phyloP scores from a whole-genome alignment of 331 rosid genomes.

The Quercus lobata region DNA sequence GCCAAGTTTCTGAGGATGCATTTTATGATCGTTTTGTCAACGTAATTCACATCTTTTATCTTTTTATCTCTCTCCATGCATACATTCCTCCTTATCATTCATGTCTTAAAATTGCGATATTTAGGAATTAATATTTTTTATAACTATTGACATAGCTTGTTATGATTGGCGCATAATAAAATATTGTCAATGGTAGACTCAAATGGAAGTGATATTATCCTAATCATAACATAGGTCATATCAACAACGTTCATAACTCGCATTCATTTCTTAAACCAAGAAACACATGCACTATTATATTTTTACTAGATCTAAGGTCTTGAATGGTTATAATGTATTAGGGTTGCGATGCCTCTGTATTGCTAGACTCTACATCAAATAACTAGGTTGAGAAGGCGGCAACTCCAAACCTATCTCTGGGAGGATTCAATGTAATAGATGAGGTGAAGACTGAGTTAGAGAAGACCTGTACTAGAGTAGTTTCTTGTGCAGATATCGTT shows the following conservation, averaged over 20 bases:
- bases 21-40: slow-evolving; percentile 41
- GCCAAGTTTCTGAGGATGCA: slow-evolving; percentile 42
- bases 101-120: too few species aligned
- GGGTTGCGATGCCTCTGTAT: slow-evolving; percentile 41
- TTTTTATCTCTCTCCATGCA: too few species aligned
- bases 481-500: slow-evolving; percentile 41
- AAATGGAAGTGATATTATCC: too few species aligned
- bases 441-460: slow-evolving; percentile 29
- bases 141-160: too few species aligned
- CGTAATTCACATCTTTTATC: neutral
- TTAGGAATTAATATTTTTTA: too few species aligned
- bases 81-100: too few species aligned
- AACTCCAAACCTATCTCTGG: slow-evolving; percentile 19
- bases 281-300: neutral
- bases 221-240: too few species aligned
- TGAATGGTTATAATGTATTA: neutral
- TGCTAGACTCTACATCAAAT: slow-evolving; percentile 14
- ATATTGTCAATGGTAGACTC: too few species aligned
- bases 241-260: too few species aligned
- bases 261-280: too few species aligned
- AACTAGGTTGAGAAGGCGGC: slow-evolving; percentile 28
- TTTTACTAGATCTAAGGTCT: neutral
- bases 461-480: slow-evolving; percentile 16
- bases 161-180: too few species aligned
- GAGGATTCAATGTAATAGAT: slow-evolving; percentile 36